phyloP scores from a whole-genome alignment of 1,284 basidiomycete species.

The Irpex lacteus region DNA sequence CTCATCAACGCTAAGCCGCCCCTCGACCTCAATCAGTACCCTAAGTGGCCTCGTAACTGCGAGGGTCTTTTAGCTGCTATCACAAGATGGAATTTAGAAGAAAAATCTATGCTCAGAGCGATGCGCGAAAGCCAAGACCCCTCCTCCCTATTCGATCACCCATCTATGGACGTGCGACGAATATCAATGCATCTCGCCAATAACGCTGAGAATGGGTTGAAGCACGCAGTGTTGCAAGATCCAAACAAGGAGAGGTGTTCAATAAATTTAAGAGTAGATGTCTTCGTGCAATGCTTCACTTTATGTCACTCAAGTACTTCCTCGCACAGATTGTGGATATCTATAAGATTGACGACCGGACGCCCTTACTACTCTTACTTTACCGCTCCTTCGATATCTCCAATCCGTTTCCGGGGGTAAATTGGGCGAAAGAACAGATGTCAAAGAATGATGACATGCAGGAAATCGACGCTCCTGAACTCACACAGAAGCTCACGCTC shows the following conservation, averaged over 20 bases:
- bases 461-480: slow-evolving; percentile 23
- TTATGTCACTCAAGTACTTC: not conserved
- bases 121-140: not conserved
- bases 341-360: slow-evolving; percentile 22
- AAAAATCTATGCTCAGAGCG: slow-evolving; percentile 4
- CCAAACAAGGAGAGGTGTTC: slow-evolving; percentile 20
- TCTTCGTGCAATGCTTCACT: not conserved
- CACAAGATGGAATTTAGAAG: slow-evolving; percentile 16
- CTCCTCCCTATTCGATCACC: slow-evolving; percentile 23
- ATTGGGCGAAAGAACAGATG: slow-evolving; percentile 17
- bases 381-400: slow-evolving; percentile 23
- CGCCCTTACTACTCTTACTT: slow-evolving; percentile 32
- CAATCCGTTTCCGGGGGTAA: slow-evolving; percentile 12
- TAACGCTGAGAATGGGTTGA: slow-evolving; percentile 23
- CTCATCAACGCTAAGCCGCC: slow-evolving; percentile 15
- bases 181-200: slow-evolving; percentile 30
- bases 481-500: slow-evolving; percentile 33
- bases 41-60: slow-evolving; percentile 11
- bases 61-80: slow-evolving; percentile 9
- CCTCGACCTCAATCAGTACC: slow-evolving; percentile 16
- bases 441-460: slow-evolving; percentile 1
- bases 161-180: slow-evolving; percentile 36
- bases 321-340: slow-evolving; percentile 29
- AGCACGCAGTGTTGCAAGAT: slow-evolving; percentile 28
- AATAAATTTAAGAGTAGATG: slow-evolving; percentile 31